A percentile compares a stretch with the other conserved stretches of the same genome.
Conservation (phyloP, 1,284 basidiomycete genomes). For the Moesziomyces globuligerus region DNA sequence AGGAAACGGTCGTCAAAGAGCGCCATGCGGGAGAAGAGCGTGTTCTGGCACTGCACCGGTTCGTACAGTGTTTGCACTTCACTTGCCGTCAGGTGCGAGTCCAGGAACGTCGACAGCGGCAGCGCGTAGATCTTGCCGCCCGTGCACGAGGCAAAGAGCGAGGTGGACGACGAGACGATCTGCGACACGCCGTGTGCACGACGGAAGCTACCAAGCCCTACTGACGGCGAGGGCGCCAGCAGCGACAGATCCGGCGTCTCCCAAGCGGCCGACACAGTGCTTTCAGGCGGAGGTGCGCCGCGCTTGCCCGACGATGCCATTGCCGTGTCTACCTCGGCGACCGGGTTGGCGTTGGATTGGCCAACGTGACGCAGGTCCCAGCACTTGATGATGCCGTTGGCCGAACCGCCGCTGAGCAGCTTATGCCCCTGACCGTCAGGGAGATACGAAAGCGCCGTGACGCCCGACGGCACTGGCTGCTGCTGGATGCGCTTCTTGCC, state of each 20-base stretch:
- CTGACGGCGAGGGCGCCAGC: slow-evolving; percentile 5
- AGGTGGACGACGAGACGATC: slow-evolving; percentile 41
- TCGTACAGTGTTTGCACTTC: slow-evolving; percentile 46
- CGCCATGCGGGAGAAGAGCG: slow-evolving; percentile 62
- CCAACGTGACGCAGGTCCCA: slow-evolving; percentile 61
- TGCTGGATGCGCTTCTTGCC: slow-evolving; percentile 10
- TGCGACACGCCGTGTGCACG: slow-evolving; percentile 62
- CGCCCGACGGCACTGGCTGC: slow-evolving; percentile 32
- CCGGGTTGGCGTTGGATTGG: slow-evolving; percentile 4
- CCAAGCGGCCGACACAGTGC: slow-evolving; percentile 11
- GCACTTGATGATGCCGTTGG: slow-evolving; percentile 58
- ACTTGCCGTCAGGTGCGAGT: slow-evolving; percentile 4
- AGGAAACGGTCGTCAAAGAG: slow-evolving; percentile 59
- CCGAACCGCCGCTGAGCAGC: slow-evolving; percentile 56
- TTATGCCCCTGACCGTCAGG: slow-evolving; percentile 42
- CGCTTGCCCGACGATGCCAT: neutral
- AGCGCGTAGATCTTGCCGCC: slow-evolving; percentile 59
- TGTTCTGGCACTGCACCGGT: slow-evolving; percentile 57
- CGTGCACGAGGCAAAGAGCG: slow-evolving; percentile 57
- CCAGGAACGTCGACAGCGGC: slow-evolving; percentile 28
- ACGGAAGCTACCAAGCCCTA: slow-evolving; percentile 11
- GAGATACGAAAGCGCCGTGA: slow-evolving; percentile 57
- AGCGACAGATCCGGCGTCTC: slow-evolving; percentile 40
- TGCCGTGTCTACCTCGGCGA: slow-evolving; percentile 17
- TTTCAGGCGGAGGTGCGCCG: neutral